Evolutionary conservation across 768 basidiomycete species (phyloP).

Genomic region (Phylloporus sp.): DNA sequence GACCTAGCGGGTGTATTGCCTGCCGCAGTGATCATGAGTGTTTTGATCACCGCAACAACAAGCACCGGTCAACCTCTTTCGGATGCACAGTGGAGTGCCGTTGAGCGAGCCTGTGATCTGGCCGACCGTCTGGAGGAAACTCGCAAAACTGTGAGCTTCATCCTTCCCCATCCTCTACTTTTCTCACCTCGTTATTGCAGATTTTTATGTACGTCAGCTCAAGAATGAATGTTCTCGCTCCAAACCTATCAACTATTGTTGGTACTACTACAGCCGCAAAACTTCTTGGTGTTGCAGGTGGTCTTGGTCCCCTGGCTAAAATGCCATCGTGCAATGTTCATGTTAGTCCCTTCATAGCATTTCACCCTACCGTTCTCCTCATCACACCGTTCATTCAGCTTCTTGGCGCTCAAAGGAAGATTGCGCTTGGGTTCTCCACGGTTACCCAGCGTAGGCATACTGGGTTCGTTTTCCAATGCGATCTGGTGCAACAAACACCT

Average conservation of each 20-base stretch:
- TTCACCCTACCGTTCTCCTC: neutral
- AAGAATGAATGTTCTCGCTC: conserved; percentile 96
- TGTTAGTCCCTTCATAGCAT: conserved; percentile 44
- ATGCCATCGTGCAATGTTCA: conserved; percentile 96
- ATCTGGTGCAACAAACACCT: conserved; percentile 79
- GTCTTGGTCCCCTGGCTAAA: conserved; percentile 83
- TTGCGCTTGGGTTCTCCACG: conserved; percentile 89
- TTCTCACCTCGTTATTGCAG: conserved; percentile 35
- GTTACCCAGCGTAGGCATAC: conserved; percentile 87
- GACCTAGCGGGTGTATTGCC: conserved; percentile 77
- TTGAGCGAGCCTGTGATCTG: conserved; percentile 83
- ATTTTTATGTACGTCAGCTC: conserved; percentile 99
- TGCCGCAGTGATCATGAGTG: conserved; percentile 90
- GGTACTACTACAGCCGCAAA: conserved; percentile 99
- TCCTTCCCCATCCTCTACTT: neutral
- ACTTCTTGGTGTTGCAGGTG: conserved; percentile 94
- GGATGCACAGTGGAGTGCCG: conserved; percentile 71
- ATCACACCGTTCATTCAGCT: conserved; percentile 48
- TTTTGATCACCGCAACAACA: conserved; percentile 92
- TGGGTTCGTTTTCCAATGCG: conserved; percentile 95
- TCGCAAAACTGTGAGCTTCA: conserved; percentile 65
- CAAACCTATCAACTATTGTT: conserved; percentile 97
- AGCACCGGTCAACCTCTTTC: conserved; percentile 73
- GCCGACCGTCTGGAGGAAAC: conserved; percentile 86
- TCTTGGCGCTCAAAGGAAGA: conserved; percentile 90